Evolutionary conservation across 2,329 filamentous ascomycete species (phyloP).

Genomic region (Rugonectria rugulosa): DNA sequence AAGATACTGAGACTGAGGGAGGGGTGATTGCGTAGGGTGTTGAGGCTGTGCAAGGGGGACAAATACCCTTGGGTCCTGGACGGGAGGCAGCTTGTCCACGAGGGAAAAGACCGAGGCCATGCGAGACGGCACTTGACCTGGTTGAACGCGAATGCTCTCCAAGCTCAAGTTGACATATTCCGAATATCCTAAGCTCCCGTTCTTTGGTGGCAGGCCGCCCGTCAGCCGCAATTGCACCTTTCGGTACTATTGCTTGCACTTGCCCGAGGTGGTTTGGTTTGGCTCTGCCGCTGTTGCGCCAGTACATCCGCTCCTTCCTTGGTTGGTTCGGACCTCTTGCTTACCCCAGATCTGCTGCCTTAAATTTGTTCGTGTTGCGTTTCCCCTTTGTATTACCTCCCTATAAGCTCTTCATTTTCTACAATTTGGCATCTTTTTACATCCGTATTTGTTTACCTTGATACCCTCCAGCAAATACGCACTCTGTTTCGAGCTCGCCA

Average conservation of each 20-base stretch:
- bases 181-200: no score
- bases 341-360: slow-evolving; percentile 13
- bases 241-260: neutral
- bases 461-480: no score
- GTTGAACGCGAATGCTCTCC: no score
- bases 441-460: neutral
- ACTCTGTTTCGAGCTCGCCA: neutral
- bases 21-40: slow-evolving; percentile 40
- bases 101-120: no score
- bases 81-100: neutral
- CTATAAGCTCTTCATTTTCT: neutral
- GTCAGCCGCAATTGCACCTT: no score
- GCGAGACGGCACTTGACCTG: no score
- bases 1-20: slow-evolving; percentile 1
- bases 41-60: slow-evolving; percentile 38
- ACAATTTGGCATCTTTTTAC: neutral
- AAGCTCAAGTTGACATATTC: no score
- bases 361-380: neutral
- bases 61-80: neutral
- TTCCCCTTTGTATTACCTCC: neutral
- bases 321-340: neutral
- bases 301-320: slow-evolving; percentile 4
- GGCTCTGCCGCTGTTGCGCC: neutral
- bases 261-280: neutral
- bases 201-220: no score